Conservation (phyloP, 169 alveolate genomes). For the Ichthyophthirius multifiliis region DNA sequence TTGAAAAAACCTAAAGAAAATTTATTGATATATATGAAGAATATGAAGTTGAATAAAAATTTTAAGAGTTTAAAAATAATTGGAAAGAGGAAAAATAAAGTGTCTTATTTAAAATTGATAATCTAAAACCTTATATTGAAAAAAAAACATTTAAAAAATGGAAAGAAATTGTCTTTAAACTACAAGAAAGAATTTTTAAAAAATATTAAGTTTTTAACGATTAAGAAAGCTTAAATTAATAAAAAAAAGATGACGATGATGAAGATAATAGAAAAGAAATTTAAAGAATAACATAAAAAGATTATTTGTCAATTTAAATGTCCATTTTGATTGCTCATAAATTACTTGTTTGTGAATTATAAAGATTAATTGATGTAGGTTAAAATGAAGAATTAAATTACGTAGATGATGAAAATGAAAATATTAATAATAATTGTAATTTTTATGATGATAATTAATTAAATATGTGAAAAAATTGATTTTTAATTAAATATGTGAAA, state of each 20-base stretch:
- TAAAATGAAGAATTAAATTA: slow-evolving; percentile 13
- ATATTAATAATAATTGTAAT: not conserved
- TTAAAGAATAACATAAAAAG: too few species aligned
- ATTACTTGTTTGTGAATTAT: slow-evolving; percentile 23
- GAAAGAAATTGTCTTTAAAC: slow-evolving; percentile 11
- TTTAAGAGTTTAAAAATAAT: slow-evolving; percentile 2
- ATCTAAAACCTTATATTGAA: slow-evolving; percentile 25
- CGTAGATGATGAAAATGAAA: not conserved
- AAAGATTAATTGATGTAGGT: slow-evolving; percentile 27
- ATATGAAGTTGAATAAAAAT: slow-evolving; percentile 19
- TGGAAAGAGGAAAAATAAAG: slow-evolving; percentile 21
- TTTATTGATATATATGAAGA: slow-evolving; percentile 14
- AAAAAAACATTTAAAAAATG: slow-evolving; percentile 23
- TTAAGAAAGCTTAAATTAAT: too few species aligned
- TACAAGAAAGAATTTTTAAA: slow-evolving; percentile 19
- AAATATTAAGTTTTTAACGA: too few species aligned
- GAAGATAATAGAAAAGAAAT: not conserved
- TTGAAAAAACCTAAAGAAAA: not conserved
- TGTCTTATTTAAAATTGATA: not conserved
- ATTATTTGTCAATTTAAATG: too few species aligned
- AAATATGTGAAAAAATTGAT: too few species aligned
- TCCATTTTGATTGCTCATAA: slow-evolving; percentile 33
- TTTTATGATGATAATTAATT: too few species aligned
- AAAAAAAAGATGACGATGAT: not conserved
- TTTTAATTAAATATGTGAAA: too few species aligned